Conservation (phyloP, 768 basidiomycete genomes). For the Serendipita indica region DNA sequence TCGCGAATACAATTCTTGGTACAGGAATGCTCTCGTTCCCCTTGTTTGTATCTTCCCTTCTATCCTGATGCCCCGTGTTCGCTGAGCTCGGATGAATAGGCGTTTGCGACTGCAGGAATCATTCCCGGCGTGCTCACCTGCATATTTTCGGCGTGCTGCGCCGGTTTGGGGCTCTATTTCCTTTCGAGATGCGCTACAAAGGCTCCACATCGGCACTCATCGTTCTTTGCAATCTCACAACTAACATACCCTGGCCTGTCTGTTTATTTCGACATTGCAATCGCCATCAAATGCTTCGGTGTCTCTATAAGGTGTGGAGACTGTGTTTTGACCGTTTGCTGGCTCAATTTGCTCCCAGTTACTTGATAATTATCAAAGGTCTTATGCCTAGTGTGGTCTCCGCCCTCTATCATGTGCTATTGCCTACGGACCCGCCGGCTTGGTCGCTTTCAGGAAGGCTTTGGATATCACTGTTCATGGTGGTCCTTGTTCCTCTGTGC, state of each 20-base stretch:
- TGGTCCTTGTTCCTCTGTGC: slow-evolving; percentile 60
- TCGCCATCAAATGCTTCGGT: slow-evolving; percentile 93
- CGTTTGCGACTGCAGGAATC: slow-evolving; percentile 79
- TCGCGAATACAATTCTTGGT: slow-evolving; percentile 84
- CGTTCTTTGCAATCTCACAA: slow-evolving; percentile 70
- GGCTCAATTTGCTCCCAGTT: slow-evolving; percentile 30
- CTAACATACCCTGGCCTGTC: slow-evolving; percentile 82
- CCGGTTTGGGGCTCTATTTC: slow-evolving; percentile 77
- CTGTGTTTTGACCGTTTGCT: not conserved
- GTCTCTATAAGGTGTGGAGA: slow-evolving; percentile 64
- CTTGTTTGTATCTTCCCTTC: slow-evolving; percentile 33
- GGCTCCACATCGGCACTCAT: slow-evolving; percentile 57
- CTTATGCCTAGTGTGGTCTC: slow-evolving; percentile 83
- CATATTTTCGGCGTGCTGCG: slow-evolving; percentile 57
- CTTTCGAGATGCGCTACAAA: slow-evolving; percentile 69
- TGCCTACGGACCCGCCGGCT: slow-evolving; percentile 51
- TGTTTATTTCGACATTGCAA: slow-evolving; percentile 83
- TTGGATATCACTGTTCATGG: slow-evolving; percentile 73
- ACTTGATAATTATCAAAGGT: slow-evolving; percentile 83
- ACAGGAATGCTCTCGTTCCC: slow-evolving; percentile 88
- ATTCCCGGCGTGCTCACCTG: slow-evolving; percentile 87
- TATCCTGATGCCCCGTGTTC: not conserved
- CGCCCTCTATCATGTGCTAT: slow-evolving; percentile 66
- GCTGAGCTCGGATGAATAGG: slow-evolving; percentile 29
- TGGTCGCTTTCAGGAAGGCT: slow-evolving; percentile 65